Percentiles rank a stretch among this genome's conserved stretches.
phyloP scores from a whole-genome alignment of 208 protist genomes.

The Leptomonas pyrrhocoris region DNA sequence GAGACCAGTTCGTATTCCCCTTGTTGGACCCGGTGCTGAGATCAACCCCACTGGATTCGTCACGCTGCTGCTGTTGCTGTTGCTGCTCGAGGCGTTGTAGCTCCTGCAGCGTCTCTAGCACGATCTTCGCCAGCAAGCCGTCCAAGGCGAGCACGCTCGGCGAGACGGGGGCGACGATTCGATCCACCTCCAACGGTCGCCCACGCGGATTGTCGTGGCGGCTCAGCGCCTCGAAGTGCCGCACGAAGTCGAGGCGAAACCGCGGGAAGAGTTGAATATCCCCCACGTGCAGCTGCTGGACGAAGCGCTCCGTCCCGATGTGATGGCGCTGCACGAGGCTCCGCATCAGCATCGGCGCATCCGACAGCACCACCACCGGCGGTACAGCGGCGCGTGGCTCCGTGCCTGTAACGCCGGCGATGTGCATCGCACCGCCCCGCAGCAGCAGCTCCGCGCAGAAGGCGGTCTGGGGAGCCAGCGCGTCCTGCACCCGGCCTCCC shows the following conservation, averaged over 20 bases:
- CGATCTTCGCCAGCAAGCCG: slow-evolving; percentile 58
- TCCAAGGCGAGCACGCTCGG: slow-evolving; percentile 45
- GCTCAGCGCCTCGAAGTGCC: slow-evolving; percentile 73
- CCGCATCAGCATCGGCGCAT: slow-evolving; percentile 61
- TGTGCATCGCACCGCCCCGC: slow-evolving; percentile 23
- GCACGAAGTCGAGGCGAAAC: slow-evolving; percentile 78
- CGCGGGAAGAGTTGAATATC: slow-evolving; percentile 85
- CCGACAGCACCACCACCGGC: slow-evolving; percentile 58
- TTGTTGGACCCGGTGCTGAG: neutral
- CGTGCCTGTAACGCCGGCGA: slow-evolving; percentile 6
- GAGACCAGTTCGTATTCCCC: neutral
- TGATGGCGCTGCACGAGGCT: slow-evolving; percentile 72
- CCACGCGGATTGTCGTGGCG: slow-evolving; percentile 6
- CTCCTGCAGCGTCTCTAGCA: slow-evolving; percentile 68
- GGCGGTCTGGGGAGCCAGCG: slow-evolving; percentile 50
- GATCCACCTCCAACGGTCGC: slow-evolving; percentile 60
- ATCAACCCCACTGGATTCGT: neutral
- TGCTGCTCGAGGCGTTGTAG: slow-evolving; percentile 57
- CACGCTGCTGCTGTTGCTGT: slow-evolving; percentile 8
- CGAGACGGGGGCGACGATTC: slow-evolving; percentile 47
- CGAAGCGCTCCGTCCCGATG: slow-evolving; percentile 66
- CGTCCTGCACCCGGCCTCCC: slow-evolving; percentile 29
- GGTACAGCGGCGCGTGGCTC: slow-evolving; percentile 20
- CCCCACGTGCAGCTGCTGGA: slow-evolving; percentile 63
- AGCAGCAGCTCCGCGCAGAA: slow-evolving; percentile 81